Conservation (phyloP, 2,329 filamentous ascomycete genomes). For the Corynespora cassiicola region DNA sequence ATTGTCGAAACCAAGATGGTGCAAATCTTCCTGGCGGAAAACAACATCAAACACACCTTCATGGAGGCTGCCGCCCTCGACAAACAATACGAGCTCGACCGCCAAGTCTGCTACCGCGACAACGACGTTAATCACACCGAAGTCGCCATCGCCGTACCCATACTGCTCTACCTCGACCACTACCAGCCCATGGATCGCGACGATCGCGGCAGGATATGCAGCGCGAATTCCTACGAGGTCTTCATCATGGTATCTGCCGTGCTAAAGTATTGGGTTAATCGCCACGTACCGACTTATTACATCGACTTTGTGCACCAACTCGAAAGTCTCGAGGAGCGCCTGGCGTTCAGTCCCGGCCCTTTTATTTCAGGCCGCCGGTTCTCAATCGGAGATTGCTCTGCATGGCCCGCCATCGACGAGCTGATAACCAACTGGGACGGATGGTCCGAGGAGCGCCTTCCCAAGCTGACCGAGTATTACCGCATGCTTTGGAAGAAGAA, state of each 20-base stretch:
- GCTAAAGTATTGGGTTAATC: constrained; percentile 25
- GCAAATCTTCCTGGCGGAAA: constrained; percentile 36
- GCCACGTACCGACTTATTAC: constrained; percentile 14
- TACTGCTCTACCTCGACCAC: constrained; percentile 44
- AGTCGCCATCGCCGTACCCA: constrained; percentile 23
- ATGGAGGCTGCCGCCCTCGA: constrained; percentile 27
- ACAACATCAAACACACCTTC: constrained; percentile 23
- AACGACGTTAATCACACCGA: constrained; percentile 42
- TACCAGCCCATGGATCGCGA: constrained; percentile 33
- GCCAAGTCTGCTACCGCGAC: constrained; percentile 40
- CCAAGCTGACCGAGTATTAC: constrained; percentile 31
- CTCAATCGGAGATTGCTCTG: constrained; percentile 37
- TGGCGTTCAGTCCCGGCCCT: constrained; percentile 18
- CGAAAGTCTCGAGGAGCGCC: constrained; percentile 25
- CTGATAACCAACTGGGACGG: constrained; percentile 25
- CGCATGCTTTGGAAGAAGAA: constrained; percentile 38
- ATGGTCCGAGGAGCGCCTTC: constrained; percentile 28
- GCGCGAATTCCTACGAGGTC: constrained; percentile 24
- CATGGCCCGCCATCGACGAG: constrained; percentile 42
- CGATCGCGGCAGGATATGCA: constrained; percentile 21
- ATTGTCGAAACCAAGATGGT: constrained; percentile 38
- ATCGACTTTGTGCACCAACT: constrained; percentile 22
- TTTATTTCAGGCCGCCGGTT: constrained; percentile 41
- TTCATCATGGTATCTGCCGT: constrained; percentile 18
- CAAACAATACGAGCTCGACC: constrained; percentile 20